These are phyloP conservation scores for Kwoniella europaea DNA, from an alignment of 768 basidiomycete genomes.

Conservation along the genomic window DNA sequence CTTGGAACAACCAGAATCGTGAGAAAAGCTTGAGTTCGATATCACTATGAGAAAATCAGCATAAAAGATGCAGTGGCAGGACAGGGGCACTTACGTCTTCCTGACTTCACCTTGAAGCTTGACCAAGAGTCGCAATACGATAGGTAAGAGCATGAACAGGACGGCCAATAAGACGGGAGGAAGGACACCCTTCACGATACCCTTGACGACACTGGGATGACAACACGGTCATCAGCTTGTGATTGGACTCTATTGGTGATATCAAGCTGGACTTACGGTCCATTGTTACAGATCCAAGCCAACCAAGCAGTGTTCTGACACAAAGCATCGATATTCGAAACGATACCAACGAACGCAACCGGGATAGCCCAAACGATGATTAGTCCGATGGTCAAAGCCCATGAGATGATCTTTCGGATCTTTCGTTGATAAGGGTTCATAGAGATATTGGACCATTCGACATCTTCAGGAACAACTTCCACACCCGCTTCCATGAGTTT, in stretches of 20 bases:
- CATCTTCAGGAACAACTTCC: constrained; percentile 58
- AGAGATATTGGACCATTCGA: constrained; percentile 56
- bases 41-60: constrained; percentile 38
- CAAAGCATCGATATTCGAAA: constrained; percentile 56
- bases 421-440: constrained; percentile 56
- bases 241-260: no score
- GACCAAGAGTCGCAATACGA: constrained; percentile 53
- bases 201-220: constrained; percentile 28
- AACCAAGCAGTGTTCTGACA: constrained; percentile 52
- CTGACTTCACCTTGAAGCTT: constrained; percentile 52
- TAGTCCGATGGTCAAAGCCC: constrained; percentile 56
- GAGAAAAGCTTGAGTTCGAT: constrained; percentile 56
- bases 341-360: constrained; percentile 57
- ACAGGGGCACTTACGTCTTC: constrained; percentile 39
- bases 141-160: constrained; percentile 58
- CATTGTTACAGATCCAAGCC: constrained; percentile 54
- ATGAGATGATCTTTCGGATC: constrained; percentile 48
- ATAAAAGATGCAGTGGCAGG: background rate
- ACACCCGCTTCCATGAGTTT: constrained; percentile 45
- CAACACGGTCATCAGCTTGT: background rate
- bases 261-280: constrained; percentile 24
- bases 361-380: constrained; percentile 59
- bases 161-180: constrained; percentile 57
- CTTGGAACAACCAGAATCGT: constrained; percentile 58
- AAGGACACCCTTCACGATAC: constrained; percentile 58